Base-by-base conservation (phyloP, 2,329 filamentous ascomycete genomes). In the Stromatinia cepivora region DNA sequence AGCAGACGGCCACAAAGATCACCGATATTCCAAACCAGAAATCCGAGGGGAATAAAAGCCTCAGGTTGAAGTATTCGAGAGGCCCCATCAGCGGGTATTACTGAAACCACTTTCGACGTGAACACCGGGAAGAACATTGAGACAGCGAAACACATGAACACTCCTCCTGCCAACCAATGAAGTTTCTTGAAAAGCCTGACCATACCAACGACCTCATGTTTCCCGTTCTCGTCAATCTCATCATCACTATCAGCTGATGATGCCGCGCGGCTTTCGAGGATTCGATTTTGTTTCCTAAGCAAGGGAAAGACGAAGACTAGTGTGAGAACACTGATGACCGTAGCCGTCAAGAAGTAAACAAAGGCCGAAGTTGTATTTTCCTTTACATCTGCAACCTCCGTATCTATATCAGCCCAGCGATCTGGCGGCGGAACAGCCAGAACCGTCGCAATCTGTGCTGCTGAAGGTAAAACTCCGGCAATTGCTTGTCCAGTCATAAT, bases 111-210 rank as follows among this genome's bases (percentile, higher is more conserved):
- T 79, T 90, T 88, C 69, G 85, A 82, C 0, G 95, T 98, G 80
- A 96, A 96, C 71, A 98, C 92, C 0, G 95, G 95, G 82, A 94
- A 98, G 78, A 95, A 89, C 94, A 99, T 98, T 63, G 94, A 94
- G 67, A 94, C 81, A 54, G 85, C 81, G 77, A 98, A 98, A 77
- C 90, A 93, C 72, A 94, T 78, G 75, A 92, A 93, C 20, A 97
- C 87, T 10, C 92, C 87, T n/a, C 84, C 82, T 0, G 92, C 87
- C 20, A 93, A 84, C 87, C 91, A 96, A 76, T 87, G 88, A 57
- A 98, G 86, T 79, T 97, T 97, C 71, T 82, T 82, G 75, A 95
- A 88, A 4, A 98, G 86, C 0, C 82, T 82, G 73, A 82, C 82
- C 72, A 97, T 84, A 15, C 87, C 82, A 2, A 91, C 81, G 1